Conservation (phyloP, 2,329 filamentous ascomycete genomes). For the Fusarium secorum region DNA sequence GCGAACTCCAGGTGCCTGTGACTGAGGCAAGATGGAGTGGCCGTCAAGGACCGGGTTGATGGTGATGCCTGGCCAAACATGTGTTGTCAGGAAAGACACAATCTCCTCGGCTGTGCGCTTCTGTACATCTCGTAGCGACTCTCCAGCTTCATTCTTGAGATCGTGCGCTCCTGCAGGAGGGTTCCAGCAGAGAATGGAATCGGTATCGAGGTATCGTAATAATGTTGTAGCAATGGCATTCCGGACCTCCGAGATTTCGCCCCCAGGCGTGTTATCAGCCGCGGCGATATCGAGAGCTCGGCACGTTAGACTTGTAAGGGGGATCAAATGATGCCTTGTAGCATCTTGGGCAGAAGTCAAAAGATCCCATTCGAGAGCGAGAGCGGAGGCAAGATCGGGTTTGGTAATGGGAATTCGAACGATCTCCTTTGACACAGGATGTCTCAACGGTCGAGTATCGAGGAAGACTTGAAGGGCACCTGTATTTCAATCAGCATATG, state of each 20-base stretch:
- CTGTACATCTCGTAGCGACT: slow-evolving; percentile 77
- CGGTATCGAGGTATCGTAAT: slow-evolving; percentile 89
- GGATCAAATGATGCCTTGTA: slow-evolving; percentile 85
- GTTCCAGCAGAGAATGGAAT: slow-evolving; percentile 91
- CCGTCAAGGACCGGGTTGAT: slow-evolving; percentile 83
- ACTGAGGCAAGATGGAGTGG: slow-evolving; percentile 76
- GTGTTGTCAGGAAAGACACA: slow-evolving; percentile 72
- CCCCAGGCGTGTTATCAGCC: slow-evolving; percentile 61
- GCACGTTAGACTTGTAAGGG: slow-evolving; percentile 84
- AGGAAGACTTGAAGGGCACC: slow-evolving; percentile 71
- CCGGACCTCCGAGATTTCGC: slow-evolving; percentile 62
- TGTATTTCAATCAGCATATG: slow-evolving; percentile 37
- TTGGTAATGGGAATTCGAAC: slow-evolving; percentile 78
- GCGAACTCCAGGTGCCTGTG: slow-evolving; percentile 77
- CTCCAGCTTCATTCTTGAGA: slow-evolving; percentile 55
- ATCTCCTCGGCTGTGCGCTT: slow-evolving; percentile 73
- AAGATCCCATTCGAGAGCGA: slow-evolving; percentile 93
- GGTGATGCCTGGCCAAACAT: slow-evolving; percentile 84
- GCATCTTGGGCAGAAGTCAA: slow-evolving; percentile 84
- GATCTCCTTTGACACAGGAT: slow-evolving; percentile 74
- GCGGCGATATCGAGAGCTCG: slow-evolving; percentile 82
- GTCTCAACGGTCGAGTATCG: slow-evolving; percentile 81
- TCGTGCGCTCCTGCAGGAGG: slow-evolving; percentile 61
- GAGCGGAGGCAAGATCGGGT: slow-evolving; percentile 80
- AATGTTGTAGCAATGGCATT: slow-evolving; percentile 70